phyloP scores from a whole-genome alignment of 352 stramenopile genomes.

The Phytophthora sp. region DNA sequence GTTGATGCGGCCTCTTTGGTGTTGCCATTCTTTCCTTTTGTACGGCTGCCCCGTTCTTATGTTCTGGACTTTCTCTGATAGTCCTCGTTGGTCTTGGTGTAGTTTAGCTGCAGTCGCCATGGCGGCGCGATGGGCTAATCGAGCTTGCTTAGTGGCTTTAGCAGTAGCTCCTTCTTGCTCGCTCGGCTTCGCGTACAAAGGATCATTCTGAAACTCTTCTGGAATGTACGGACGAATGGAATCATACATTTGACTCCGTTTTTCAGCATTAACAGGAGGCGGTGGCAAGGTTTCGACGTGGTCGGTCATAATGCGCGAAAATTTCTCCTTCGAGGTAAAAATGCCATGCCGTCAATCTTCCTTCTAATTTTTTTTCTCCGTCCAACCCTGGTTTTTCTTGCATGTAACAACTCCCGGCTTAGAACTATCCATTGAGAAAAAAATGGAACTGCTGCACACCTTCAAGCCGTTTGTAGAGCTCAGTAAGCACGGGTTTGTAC shows the following conservation, averaged over 20 bases:
- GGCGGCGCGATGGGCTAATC: neutral
- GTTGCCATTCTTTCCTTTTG: neutral
- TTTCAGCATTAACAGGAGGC: slow-evolving; percentile 14
- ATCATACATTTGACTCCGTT: slow-evolving; percentile 8
- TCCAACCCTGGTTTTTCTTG: neutral
- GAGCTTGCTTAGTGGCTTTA: slow-evolving; percentile 7
- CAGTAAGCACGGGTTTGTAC: slow-evolving; percentile 3
- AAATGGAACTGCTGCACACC: slow-evolving; percentile 13
- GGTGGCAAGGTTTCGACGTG: slow-evolving; percentile 1
- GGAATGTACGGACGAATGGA: slow-evolving; percentile 14
- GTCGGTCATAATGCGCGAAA: neutral
- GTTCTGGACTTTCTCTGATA: neutral
- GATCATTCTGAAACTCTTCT: slow-evolving; percentile 14
- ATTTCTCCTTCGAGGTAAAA: neutral
- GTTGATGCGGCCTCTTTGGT: neutral
- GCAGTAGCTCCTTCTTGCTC: slow-evolving; percentile 3
- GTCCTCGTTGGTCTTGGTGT: slow-evolving; percentile 1
- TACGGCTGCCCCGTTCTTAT: neutral
- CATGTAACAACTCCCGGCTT: neutral
- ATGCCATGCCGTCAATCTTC: slow-evolving; percentile 5
- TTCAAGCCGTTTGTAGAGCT: slow-evolving; percentile 5
- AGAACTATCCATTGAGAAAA: neutral
- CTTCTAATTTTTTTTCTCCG: neutral
- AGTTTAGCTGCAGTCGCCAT: neutral
- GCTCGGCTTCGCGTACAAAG: slow-evolving; percentile 13